These are phyloP conservation scores for Tulasnella sp. DNA, from an alignment of 768 basidiomycete species.

Conservation along the genomic window DNA sequence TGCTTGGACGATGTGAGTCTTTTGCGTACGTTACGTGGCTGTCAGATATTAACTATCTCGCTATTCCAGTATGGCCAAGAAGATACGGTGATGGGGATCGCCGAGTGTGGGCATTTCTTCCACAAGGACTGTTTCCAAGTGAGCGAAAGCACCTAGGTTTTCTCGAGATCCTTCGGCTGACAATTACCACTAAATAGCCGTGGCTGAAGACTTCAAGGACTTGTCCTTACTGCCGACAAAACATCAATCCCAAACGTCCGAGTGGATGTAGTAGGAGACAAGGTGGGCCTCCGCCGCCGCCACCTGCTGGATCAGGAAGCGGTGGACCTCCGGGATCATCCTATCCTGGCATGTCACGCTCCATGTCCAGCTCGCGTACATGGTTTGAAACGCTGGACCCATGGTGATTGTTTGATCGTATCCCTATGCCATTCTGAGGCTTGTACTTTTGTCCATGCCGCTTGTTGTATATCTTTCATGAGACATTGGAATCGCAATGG, in stretches of 20 bases:
- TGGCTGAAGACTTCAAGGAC: conserved; percentile 68
- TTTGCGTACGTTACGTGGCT: conserved; percentile 1
- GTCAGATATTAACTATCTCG: conserved; percentile 1
- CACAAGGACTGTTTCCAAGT: conserved; percentile 69
- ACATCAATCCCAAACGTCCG: conserved; percentile 30
- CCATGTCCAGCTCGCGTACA: too few relatives aligned
- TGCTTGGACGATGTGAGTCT: conserved; percentile 69
- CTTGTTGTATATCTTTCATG: too few relatives aligned
- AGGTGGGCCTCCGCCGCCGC: too few relatives aligned
- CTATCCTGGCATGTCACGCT: too few relatives aligned
- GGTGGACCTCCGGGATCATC: too few relatives aligned
- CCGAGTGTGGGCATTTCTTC: conserved; percentile 68
- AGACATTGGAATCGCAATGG: too few relatives aligned
- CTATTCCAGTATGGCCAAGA: conserved; percentile 44
- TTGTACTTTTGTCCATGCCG: too few relatives aligned
- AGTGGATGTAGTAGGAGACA: neutral
- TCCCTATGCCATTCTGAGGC: too few relatives aligned
- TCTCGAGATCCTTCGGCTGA: neutral
- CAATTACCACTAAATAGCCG: conserved; percentile 38
- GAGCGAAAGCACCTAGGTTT: conserved; percentile 17
- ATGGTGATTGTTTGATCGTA: too few relatives aligned
- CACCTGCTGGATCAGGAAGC: too few relatives aligned
- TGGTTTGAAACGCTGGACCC: too few relatives aligned
- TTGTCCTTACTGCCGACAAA: conserved; percentile 69
- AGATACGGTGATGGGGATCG: conserved; percentile 55